Evolutionary conservation across 2,329 filamentous ascomycete species (phyloP).

Genomic region (Pseudogymnoascus verrucosus): DNA sequence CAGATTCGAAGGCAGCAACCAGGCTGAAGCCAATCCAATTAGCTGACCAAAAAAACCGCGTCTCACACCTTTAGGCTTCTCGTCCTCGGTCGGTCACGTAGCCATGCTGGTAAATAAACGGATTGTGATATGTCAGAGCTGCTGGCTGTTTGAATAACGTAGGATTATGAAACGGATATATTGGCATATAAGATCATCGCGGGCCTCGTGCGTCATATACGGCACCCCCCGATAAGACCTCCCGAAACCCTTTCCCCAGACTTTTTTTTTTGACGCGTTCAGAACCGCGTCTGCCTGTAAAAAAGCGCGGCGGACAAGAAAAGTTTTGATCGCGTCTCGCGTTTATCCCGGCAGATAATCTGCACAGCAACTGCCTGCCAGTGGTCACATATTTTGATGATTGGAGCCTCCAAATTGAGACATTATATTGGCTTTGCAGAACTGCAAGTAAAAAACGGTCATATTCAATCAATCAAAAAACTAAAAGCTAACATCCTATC

Average conservation of each 20-base stretch:
- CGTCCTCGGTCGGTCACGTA: background rate
- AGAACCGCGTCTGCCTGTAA: background rate
- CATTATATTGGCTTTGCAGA: background rate
- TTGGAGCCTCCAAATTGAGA: background rate
- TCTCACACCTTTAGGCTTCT: background rate
- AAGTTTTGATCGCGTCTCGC: constrained; percentile 5
- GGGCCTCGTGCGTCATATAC: background rate
- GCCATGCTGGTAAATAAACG: background rate
- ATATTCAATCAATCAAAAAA: background rate
- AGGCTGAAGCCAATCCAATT: background rate
- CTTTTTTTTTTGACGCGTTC: background rate
- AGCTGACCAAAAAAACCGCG: background rate
- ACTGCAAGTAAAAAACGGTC: background rate
- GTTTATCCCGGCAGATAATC: background rate
- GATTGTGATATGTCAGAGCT: background rate
- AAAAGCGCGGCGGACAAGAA: background rate
- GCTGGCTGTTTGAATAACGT: background rate
- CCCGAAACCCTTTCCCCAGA: background rate
- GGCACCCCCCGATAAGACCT: constrained; percentile 3
- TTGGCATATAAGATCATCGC: constrained; percentile 1
- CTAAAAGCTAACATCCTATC: constrained; percentile 3
- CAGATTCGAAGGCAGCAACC: background rate
- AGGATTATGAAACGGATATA: background rate
- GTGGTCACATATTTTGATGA: background rate
- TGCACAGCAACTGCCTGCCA: background rate